A percentile compares a stretch with the other conserved stretches of the same genome.
Conservation (phyloP, 225 moss, liverwort and hornwort species). For the Straminergon stramineum region DNA sequence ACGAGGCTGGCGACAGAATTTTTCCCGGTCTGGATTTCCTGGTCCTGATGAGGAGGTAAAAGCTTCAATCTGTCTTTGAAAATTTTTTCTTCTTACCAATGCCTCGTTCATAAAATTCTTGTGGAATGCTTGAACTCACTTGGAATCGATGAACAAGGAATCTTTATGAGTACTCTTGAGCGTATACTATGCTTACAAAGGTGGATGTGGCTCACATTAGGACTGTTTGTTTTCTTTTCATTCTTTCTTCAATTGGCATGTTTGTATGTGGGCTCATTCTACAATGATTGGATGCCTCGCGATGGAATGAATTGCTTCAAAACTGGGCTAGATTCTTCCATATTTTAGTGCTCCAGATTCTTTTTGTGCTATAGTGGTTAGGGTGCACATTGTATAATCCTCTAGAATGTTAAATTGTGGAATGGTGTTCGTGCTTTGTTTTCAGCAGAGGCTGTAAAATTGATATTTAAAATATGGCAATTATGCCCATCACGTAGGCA, state of each 20-base stretch:
- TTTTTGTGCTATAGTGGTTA: background rate
- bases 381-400: background rate
- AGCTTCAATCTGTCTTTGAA: background rate
- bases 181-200: background rate
- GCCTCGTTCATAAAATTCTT: background rate
- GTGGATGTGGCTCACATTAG: background rate
- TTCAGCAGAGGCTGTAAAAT: background rate
- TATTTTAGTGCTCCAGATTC: background rate
- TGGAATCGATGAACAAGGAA: background rate
- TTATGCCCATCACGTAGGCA: background rate
- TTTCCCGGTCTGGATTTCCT: constrained; percentile 51
- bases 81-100: background rate
- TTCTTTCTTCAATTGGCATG: background rate
- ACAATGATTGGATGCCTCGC: background rate
- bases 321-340: background rate
- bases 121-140: background rate
- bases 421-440: background rate
- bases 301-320: background rate
- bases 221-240: background rate
- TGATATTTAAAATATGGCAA: too few species aligned
- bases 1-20: constrained; percentile 80
- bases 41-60: constrained; percentile 85
- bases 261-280: background rate
- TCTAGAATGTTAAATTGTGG: background rate
- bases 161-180: background rate